These are phyloP conservation scores for Elongisporangium undulatum DNA, from an alignment of 352 stramenopile genomes.

Conservation along the genomic window DNA sequence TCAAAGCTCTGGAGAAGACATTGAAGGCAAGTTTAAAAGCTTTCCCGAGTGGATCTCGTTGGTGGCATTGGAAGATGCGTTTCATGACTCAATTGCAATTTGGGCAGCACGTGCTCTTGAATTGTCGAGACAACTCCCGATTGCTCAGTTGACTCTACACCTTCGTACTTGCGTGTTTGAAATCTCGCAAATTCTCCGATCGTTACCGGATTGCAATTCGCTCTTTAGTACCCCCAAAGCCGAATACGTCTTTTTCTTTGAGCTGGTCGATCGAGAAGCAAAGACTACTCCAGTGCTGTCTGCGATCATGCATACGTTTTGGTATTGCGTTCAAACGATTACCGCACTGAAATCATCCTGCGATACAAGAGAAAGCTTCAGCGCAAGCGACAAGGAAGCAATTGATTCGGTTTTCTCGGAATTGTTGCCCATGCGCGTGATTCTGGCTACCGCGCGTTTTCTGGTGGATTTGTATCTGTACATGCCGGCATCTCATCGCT, in stretches of 20 bases:
- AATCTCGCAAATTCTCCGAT: constrained; percentile 28
- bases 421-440: constrained; percentile 27
- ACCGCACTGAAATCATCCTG: constrained; percentile 19
- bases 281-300: constrained; percentile 54
- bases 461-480: constrained; percentile 71
- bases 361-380: background rate
- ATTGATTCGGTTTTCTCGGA: constrained; percentile 9
- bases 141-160: constrained; percentile 4
- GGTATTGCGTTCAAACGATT: constrained; percentile 49
- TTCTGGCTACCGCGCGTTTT: constrained; percentile 54
- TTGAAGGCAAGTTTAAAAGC: constrained; percentile 2
- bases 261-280: constrained; percentile 38
- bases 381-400: background rate
- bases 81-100: constrained; percentile 21
- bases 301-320: constrained; percentile 50
- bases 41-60: constrained; percentile 25
- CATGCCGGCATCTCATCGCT: constrained; percentile 53
- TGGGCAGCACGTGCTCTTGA: constrained; percentile 17
- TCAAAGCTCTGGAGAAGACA: constrained; percentile 4
- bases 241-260: constrained; percentile 69
- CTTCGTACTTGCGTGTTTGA: constrained; percentile 20
- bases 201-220: constrained; percentile 57
- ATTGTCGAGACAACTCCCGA: constrained; percentile 9
- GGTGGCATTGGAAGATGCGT: constrained; percentile 26
- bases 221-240: constrained; percentile 38